Evolutionary conservation across 2,329 filamentous ascomycete genomes (phyloP).

Genomic region (Neonectria coccinea): DNA sequence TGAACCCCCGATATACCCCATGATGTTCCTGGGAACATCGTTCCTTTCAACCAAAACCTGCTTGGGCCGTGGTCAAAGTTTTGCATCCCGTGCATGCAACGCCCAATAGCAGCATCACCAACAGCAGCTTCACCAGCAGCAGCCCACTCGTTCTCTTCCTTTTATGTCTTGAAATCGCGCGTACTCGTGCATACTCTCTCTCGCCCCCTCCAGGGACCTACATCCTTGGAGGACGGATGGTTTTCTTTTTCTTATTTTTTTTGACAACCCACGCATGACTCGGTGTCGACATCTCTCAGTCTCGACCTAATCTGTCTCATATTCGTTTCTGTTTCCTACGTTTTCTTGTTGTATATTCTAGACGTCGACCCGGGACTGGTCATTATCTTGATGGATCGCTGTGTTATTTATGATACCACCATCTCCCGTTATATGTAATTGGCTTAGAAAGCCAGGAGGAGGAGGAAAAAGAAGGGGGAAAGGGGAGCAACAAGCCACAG

Average conservation of each 20-base stretch:
- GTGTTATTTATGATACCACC: slow-evolving; percentile 48
- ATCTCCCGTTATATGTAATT: slow-evolving; percentile 50
- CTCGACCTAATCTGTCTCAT: slow-evolving; percentile 51
- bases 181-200: slow-evolving; percentile 23
- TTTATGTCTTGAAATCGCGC: slow-evolving; percentile 5
- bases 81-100: slow-evolving; percentile 21
- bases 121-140: slow-evolving; percentile 25
- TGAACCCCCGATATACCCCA: slow-evolving; percentile 38
- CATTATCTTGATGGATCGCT: slow-evolving; percentile 40
- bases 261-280: slow-evolving; percentile 43
- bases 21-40: slow-evolving; percentile 30
- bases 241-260: slow-evolving; percentile 34
- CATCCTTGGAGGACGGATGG: neutral
- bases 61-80: slow-evolving; percentile 5
- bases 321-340: slow-evolving; percentile 42
- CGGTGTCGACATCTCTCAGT: slow-evolving; percentile 45
- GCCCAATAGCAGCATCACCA: slow-evolving; percentile 10
- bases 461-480: slow-evolving; percentile 23
- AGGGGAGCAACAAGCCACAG: slow-evolving; percentile 29
- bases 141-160: slow-evolving; percentile 28
- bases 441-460: slow-evolving; percentile 37
- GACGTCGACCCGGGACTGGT: slow-evolving; percentile 49
- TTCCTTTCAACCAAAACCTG: slow-evolving; percentile 14
- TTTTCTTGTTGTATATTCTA: slow-evolving; percentile 51
- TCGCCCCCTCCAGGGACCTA: slow-evolving; percentile 14